Evolutionary conservation across 805 yeast genomes (phyloP), one percentile per base, ranked within the genome.

Genomic region (Yarrowia sp.): DNA sequence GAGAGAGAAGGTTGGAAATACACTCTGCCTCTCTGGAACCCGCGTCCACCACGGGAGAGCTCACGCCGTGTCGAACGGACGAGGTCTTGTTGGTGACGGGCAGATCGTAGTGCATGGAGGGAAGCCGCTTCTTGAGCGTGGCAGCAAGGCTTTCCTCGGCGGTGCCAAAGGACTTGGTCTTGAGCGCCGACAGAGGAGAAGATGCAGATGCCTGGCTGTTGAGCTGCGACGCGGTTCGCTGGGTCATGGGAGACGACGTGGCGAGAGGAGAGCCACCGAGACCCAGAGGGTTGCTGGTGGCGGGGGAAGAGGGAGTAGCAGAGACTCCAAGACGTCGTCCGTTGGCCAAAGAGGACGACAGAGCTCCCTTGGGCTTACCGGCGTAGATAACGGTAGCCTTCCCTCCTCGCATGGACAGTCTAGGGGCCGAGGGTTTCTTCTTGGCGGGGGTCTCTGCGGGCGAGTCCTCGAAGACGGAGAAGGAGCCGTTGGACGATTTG

Each of bases 1-100:
- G 70, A 17, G 77, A 72, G 39, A 78, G 71, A 39, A 78, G 71
- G 63, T 78, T 76, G 65, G 73, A 71, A 36, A 77, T 77, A 69
- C 79, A 77, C 68, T 78, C 80, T 36, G 72, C 74, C 67, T 76
- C 78, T 13, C 61, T 42, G 67, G 38, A 67, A 50, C 50, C 43
- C 19, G 52, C 65, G 55, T 52, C 58, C 15, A 52, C 58, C 17
- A 38, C 44, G 14, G 46, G 43, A 4, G 61, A 19, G 47, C 19
- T 6, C 30, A 56, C 55, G 8, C 44, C 55, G 7, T 46, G 34
- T 2, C 66, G 43, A n/a, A 46, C 44, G 2, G 55, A 46, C 17
- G 55, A 47, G 19, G 43, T 61, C 55, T 61, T 46, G 55, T 46
- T 61, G 42, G 66, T 61, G 24, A 46, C 55, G 46, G 66, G 55